These are phyloP conservation scores for Schwanniomyces etchellsii DNA, from an alignment of 1,139 yeast genomes.

Conservation along the genomic window DNA sequence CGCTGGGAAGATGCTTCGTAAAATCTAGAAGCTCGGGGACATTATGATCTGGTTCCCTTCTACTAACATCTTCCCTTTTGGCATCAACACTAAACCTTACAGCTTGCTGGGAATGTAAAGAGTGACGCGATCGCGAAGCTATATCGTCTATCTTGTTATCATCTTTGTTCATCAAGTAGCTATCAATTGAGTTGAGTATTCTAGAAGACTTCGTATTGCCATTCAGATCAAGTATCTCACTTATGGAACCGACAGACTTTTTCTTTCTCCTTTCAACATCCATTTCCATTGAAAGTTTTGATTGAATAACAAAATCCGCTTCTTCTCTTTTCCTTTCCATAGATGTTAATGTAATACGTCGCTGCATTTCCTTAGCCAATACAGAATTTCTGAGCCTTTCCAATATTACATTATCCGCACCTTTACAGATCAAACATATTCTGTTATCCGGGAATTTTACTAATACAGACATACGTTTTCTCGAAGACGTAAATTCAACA, in stretches of 20 bases:
- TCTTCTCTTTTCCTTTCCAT: constrained; percentile 68
- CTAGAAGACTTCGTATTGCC: constrained; percentile 16
- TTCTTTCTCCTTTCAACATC: constrained; percentile 13
- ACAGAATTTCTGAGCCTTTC: constrained; percentile 60
- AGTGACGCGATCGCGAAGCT: constrained; percentile 53
- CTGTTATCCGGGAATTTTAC: constrained; percentile 77
- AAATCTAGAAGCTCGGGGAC: constrained; percentile 1
- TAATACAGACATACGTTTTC: constrained; percentile 93
- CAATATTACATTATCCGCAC: constrained; percentile 90
- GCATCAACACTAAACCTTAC: constrained; percentile 44
- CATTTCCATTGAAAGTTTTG: constrained; percentile 31
- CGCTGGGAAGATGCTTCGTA: constrained; percentile 56
- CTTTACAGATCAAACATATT: constrained; percentile 79
- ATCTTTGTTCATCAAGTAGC: constrained; percentile 45
- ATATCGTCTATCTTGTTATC: constrained; percentile 58
- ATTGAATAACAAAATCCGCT: constrained; percentile 69
- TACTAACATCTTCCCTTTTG: neutral
- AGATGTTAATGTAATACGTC: constrained; percentile 56
- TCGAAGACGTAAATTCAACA: constrained; percentile 78
- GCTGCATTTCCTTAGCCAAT: constrained; percentile 57
- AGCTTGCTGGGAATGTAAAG: constrained; percentile 58
- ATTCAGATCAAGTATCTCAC: constrained; percentile 25
- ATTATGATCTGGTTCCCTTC: neutral
- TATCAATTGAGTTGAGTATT: constrained; percentile 48
- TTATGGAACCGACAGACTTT: constrained; percentile 21